phyloP scores from a whole-genome alignment of 306 rosid genomes.

The Vigna mungo region DNA sequence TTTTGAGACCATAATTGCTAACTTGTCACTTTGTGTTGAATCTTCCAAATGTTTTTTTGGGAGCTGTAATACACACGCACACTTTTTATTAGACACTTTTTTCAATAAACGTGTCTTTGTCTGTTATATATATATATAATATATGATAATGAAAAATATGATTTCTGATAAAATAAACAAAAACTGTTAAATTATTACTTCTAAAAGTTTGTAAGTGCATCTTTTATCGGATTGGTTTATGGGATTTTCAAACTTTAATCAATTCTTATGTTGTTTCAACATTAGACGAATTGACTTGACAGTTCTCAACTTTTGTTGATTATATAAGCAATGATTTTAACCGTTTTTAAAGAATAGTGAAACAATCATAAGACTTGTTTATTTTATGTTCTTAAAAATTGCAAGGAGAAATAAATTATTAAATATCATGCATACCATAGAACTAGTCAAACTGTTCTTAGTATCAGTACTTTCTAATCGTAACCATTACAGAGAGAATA shows the following conservation, averaged over 20 bases:
- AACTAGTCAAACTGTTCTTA: not conserved
- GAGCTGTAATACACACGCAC: not conserved
- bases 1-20: conserved; percentile 24
- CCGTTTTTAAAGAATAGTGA: not conserved
- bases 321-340: not conserved
- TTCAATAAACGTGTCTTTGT: not conserved
- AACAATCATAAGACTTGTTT: not conserved
- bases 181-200: not conserved
- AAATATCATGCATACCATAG: not conserved
- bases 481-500: not conserved
- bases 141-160: too few species aligned
- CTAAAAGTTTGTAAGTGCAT: not conserved
- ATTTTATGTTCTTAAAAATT: not conserved
- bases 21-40: conserved; percentile 4
- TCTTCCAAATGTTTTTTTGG: conserved; percentile 11
- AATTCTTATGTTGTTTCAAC: not conserved
- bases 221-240: not conserved
- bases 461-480: not conserved
- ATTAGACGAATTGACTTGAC: not conserved
- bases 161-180: too few species aligned
- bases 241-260: not conserved
- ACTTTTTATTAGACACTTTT: not conserved
- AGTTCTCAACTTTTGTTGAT: not conserved
- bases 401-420: not conserved
- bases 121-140: not conserved